phyloP scores from a whole-genome alignment of 306 rosid species.

The Vicia sativa region DNA sequence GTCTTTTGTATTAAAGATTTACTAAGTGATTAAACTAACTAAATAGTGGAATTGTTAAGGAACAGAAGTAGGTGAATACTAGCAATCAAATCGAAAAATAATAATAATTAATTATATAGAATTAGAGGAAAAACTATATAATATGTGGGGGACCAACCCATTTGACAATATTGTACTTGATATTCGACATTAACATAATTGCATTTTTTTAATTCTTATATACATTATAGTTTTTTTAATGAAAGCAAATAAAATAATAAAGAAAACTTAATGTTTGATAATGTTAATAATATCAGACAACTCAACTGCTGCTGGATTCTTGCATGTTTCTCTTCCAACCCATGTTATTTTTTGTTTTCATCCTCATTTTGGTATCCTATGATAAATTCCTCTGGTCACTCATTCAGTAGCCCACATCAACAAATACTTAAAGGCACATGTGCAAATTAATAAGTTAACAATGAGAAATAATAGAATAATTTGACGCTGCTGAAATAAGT shows the following conservation, averaged over 20 bases:
- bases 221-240: constrained; percentile 21
- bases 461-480: background rate
- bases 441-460: constrained; percentile 29
- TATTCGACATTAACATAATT: background rate
- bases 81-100: constrained; percentile 33
- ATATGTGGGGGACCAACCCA: constrained; percentile 29
- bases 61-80: constrained; percentile 39
- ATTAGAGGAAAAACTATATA: constrained; percentile 8
- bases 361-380: constrained; percentile 59
- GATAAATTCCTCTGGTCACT: constrained; percentile 37
- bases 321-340: constrained; percentile 46
- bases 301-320: constrained; percentile 65
- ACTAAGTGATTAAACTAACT: constrained; percentile 21
- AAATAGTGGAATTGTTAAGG: constrained; percentile 40
- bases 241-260: constrained; percentile 18
- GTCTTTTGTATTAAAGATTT: background rate
- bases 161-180: constrained; percentile 44
- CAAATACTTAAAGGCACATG: constrained; percentile 45
- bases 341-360: constrained; percentile 51
- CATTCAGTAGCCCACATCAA: constrained; percentile 37
- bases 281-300: constrained; percentile 32
- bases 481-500: background rate
- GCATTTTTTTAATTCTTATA: constrained; percentile 23
- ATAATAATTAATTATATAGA: constrained; percentile 11
- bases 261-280: constrained; percentile 21